Evolutionary conservation across 176 grass and related monocot species (phyloP).

Genomic region (Eleusine coracana): DNA sequence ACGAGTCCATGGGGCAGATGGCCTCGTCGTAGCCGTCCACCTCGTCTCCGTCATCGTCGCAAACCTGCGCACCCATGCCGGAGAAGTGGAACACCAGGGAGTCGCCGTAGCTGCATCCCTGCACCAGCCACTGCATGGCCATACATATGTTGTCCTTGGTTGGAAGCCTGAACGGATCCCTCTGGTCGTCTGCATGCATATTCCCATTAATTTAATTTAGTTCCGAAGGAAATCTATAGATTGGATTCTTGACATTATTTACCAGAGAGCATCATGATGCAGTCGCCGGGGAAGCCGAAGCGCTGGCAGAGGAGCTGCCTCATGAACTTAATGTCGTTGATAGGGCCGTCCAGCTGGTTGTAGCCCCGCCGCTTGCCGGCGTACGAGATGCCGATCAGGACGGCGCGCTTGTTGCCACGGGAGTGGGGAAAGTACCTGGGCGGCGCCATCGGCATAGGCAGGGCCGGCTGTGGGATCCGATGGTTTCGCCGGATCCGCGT

Average conservation of each 20-base stretch:
- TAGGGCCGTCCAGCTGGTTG: constrained; percentile 59
- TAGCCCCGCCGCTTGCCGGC: constrained; percentile 6
- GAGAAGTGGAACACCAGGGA: constrained; percentile 98
- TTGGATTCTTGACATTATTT: neutral
- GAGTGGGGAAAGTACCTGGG: constrained; percentile 41
- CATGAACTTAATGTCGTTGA: constrained; percentile 92
- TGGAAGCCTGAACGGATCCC: constrained; percentile 53
- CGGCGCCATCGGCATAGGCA: neutral
- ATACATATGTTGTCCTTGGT: constrained; percentile 76
- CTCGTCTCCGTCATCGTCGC: constrained; percentile 71
- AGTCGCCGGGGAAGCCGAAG: constrained; percentile 64
- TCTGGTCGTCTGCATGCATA: constrained; percentile 55
- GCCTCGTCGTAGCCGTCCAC: constrained; percentile 87
- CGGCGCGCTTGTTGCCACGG: constrained; percentile 77
- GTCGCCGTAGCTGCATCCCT: constrained; percentile 67
- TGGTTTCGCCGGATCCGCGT: constrained; percentile 44
- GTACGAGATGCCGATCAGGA: constrained; percentile 86
- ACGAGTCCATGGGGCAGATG: constrained; percentile 80
- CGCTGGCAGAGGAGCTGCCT: constrained; percentile 60
- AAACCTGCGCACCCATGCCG: constrained; percentile 70
- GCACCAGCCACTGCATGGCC: constrained; percentile 92
- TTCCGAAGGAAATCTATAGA: neutral
- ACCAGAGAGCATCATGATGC: constrained; percentile 71
- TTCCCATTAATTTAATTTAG: neutral
- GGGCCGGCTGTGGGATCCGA: neutral